Base-by-base conservation (phyloP, 345 rosid species). In the Salix koriyanagi region DNA sequence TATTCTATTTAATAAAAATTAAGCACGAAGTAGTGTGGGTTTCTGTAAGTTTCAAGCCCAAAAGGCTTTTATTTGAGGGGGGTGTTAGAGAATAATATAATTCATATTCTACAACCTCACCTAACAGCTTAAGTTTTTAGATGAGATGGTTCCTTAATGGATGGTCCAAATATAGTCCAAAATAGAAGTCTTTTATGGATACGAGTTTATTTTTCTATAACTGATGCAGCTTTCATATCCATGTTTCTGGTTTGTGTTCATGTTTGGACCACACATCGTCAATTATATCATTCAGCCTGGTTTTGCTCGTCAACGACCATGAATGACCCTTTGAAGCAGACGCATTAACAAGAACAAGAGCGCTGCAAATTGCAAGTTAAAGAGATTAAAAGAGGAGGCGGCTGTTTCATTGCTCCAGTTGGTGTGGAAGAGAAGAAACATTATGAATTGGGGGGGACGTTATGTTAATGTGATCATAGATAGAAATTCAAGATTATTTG, bases 241-340 rank as follows among this genome's bases (percentile, higher is more conserved):
- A 79, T 68, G 79, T 74, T 77, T 78, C 32, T 81, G 77, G 76
- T 82, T 88, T 70, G 71, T 81, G 72, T 82, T 81, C 70, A 68
- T 74, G 25, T 76, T 74, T 74, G 64, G 69, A 54, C 78, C 76
- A 12, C 65, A 71, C 70, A n/a, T 79, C 34, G 41, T 36, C 36
- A 70, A 81, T 83, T 75, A 42, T 79, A 64, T 78, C 44, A 66
- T 79, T 75, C 93, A 94, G 98, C 98, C 97, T 6, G 98, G 98
- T 67, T 91, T 94, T 74, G 86, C 97, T 80, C 94, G 96, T 64
- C 92, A 88, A 74, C 88, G 77, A 73, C 86, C 89, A 39, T 16
- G 69, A 83, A 34, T 34, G 36, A 34, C 52, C 72, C 71, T 41
- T 56, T 70, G 76, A 85, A 82, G 86, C 75, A 77, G 80, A 73